Percentiles rank a stretch among this genome's conserved stretches.
phyloP scores from a whole-genome alignment of 345 rosid genomes.

The Eucalyptus leucophloia region DNA sequence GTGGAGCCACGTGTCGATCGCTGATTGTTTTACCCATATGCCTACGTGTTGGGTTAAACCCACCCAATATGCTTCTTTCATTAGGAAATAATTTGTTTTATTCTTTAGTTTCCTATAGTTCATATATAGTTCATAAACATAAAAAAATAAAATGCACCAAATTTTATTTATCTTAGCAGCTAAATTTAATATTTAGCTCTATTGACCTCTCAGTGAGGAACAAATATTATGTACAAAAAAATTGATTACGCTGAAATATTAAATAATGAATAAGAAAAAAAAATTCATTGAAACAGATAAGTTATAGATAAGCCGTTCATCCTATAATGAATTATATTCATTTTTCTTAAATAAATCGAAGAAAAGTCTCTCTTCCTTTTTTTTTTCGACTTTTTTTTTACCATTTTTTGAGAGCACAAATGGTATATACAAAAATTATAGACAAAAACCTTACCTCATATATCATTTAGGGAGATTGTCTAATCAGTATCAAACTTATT shows the following conservation, averaged over 20 bases:
- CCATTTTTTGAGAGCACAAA: not conserved
- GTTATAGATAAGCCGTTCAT: not conserved
- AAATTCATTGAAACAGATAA: not conserved
- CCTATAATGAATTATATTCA: not conserved
- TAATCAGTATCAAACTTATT: too few species aligned
- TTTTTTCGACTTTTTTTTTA: not conserved
- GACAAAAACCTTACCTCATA: not conserved
- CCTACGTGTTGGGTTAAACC: too few species aligned
- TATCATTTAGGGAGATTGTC: accelerated
- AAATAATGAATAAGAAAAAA: not conserved
- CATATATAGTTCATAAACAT: not conserved
- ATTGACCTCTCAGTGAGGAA: not conserved
- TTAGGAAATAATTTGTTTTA: not conserved
- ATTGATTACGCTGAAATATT: not conserved
- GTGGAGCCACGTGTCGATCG: too few species aligned
- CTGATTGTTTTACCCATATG: too few species aligned
- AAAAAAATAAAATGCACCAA: not conserved
- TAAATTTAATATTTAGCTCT: not conserved
- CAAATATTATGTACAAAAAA: not conserved
- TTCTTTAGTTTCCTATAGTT: not conserved
- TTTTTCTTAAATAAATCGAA: not conserved
- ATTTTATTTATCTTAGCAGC: not conserved
- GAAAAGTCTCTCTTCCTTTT: not conserved
- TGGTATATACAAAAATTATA: not conserved
- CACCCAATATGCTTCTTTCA: too few species aligned